phyloP scores from a whole-genome alignment of 768 basidiomycete genomes.

The Polyporus arcularius region DNA sequence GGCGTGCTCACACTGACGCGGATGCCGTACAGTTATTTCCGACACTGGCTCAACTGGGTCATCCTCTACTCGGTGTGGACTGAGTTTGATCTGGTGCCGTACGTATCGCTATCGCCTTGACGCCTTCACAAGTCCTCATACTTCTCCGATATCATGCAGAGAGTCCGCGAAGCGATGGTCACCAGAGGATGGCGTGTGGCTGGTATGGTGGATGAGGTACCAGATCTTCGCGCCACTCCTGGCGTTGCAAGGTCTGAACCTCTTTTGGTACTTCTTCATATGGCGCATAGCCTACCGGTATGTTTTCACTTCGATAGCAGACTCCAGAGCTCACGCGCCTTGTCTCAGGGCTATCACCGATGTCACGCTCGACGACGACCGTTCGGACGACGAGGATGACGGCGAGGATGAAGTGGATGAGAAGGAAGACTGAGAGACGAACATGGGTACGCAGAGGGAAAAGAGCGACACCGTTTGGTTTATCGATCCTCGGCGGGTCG shows the following conservation, averaged over 20 bases:
- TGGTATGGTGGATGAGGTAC: slow-evolving; percentile 77
- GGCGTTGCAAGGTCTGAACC: slow-evolving; percentile 78
- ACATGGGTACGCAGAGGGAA: too few species aligned
- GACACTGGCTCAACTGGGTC: slow-evolving; percentile 84
- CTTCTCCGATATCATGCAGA: slow-evolving; percentile 34
- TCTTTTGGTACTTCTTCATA: slow-evolving; percentile 94
- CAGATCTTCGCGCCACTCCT: slow-evolving; percentile 78
- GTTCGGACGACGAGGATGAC: slow-evolving; percentile 79
- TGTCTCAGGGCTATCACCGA: slow-evolving; percentile 53
- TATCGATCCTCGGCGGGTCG: too few species aligned
- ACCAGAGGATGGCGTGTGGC: slow-evolving; percentile 64
- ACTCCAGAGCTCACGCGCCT: neutral
- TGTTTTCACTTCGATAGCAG: slow-evolving; percentile 25
- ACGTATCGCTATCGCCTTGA: slow-evolving; percentile 32
- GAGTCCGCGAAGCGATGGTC: slow-evolving; percentile 57
- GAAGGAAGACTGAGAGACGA: slow-evolving; percentile 33
- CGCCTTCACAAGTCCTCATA: neutral
- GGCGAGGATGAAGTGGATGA: slow-evolving; percentile 33
- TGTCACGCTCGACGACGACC: slow-evolving; percentile 58
- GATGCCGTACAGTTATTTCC: slow-evolving; percentile 70
- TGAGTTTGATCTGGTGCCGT: slow-evolving; percentile 79
- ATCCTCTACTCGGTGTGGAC: slow-evolving; percentile 89
- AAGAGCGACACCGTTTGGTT: too few species aligned
- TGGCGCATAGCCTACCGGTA: slow-evolving; percentile 74
- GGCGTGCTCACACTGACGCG: neutral